Base-by-base conservation (phyloP, 2,329 filamentous ascomycete species). In the Rosellinia necatrix region DNA sequence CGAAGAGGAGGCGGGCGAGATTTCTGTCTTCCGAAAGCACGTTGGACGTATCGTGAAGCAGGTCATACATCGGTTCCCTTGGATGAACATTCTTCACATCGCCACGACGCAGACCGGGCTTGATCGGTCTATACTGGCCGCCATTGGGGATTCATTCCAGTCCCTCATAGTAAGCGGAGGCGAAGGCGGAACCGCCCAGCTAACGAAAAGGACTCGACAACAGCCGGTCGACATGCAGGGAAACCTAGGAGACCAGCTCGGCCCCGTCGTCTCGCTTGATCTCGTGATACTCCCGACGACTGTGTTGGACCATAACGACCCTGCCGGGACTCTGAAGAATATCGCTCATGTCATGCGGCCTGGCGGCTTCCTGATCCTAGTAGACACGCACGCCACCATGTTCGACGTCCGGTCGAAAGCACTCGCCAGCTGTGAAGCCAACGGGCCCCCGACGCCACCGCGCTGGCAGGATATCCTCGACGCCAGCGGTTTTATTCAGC, bases 81-180 rank as follows among this genome's bases (percentile, higher is more conserved):
- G 64, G 3, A 75, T 77, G 74, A 66, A 71, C 7, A 70, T 76
- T 12, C 66, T 79, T 1, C 70, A 71, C 1, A 54, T 78, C 1
- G 70, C 71, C 0, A 71, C 72, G 6, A 59, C 68, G 0, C 64
- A 67, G 2, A 24, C 65, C n/a, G 63, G 64, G 1, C 58, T 78
- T 27, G 66, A 67, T 0, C 63, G 66, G 35, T 63, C 70, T 22
- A 53, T 77, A 4, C 48, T 78, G 0, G 40, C 59, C 0, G 70
- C 71, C 2, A 54, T 75, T 2, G 64, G 66, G 0, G 55, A 63
- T 0, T 61, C 71, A 0, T 77, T 75, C 53, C 47, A 56, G 13
- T 68, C 67, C 3, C 71, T 71, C 52, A 70, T 62, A 0, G 37
- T 73, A 3, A 69, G 66, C 49, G 24, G 9, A 34, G 42, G n/a